Conservation (phyloP, 2,329 filamentous ascomycete species). For the Xylaria hypoxylon region DNA sequence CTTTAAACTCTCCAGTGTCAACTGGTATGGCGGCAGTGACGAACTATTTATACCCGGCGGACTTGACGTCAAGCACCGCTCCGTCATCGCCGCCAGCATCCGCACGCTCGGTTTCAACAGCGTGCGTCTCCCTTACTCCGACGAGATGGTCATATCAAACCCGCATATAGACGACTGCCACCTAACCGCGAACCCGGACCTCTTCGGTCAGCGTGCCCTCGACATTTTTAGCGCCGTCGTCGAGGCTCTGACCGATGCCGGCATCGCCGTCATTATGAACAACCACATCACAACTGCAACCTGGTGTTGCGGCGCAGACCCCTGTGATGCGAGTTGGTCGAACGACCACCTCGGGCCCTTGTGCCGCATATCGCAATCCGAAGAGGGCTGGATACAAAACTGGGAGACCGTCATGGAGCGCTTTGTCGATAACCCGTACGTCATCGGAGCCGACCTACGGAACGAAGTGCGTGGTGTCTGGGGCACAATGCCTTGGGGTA, state of each 20-base stretch:
- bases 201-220: slow-evolving; percentile 66
- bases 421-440: slow-evolving; percentile 68
- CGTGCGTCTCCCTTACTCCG: slow-evolving; percentile 75
- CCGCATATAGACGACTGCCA: slow-evolving; percentile 64
- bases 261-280: slow-evolving; percentile 74
- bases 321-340: slow-evolving; percentile 74
- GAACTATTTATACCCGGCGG: slow-evolving; percentile 73
- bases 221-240: slow-evolving; percentile 72
- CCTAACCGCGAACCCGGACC: slow-evolving; percentile 69
- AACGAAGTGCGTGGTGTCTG: slow-evolving; percentile 77
- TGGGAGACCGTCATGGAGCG: slow-evolving; percentile 74
- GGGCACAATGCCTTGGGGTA: slow-evolving; percentile 75
- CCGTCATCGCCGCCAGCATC: slow-evolving; percentile 70
- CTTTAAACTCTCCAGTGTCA: slow-evolving; percentile 73
- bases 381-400: slow-evolving; percentile 73
- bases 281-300: slow-evolving; percentile 77
- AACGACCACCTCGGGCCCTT: slow-evolving; percentile 72
- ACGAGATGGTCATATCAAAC: slow-evolving; percentile 73
- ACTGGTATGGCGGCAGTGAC: slow-evolving; percentile 79
- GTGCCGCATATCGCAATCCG: slow-evolving; percentile 71
- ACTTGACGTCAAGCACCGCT: slow-evolving; percentile 71
- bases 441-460: slow-evolving; percentile 74
- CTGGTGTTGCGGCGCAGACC: slow-evolving; percentile 77
- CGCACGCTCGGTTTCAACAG: slow-evolving; percentile 75
- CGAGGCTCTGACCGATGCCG: slow-evolving; percentile 68